Base-by-base conservation (phyloP, 345 rosid genomes). In the Mangifera indica region DNA sequence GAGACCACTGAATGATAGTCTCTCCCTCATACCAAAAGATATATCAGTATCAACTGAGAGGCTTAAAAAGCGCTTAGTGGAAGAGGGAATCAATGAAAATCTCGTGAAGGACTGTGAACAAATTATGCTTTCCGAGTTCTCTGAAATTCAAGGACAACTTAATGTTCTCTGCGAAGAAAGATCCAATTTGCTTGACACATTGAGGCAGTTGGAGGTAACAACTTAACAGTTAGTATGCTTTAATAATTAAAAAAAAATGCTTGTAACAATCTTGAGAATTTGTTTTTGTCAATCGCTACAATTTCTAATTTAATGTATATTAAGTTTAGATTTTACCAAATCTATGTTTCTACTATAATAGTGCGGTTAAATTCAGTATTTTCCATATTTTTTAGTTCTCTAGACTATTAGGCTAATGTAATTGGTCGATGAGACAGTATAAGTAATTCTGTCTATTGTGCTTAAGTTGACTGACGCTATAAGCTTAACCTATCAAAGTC, bases 161-260 rank as follows among this genome's bases (percentile, higher is more conserved):
- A 82, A 86, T 70, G 79, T 89, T 79, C 82, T 91, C 66, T 91
- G 89, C n/a, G 92, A 89, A 64, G 93, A 92, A 74, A 73, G 97
- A 62, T 85, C 97, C 6, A 80, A 80, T 81, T 86, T 95, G 85
- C 81, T 86, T 3, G 96, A 86, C 79, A 91, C 91, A 54, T 69
- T 95, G 76, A 88, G 98, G 80, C 98, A 91, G 75, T 76, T 95
- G 49, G 97, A 92, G 98, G 99, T 95, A 85, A 64, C 24, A 32
- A 34, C 69, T 73, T 34, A 34, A 26, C 15, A 24, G 11, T 62
- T n/a, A 45, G 18, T 46, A 44, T 52, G 64, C 37, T 29, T 29
- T 67, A 42, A 26, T 8, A 20, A 59, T 10, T 29, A 29, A 29
- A 29, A n/a, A 29, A 10, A 70, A 37, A 46, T 60, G 56, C 59